A percentile compares a stretch with the other conserved stretches of the same genome.
These are phyloP conservation scores for Pyronema domesticum DNA, from an alignment of 495 filamentous ascomycete species.

Conservation along the genomic window DNA sequence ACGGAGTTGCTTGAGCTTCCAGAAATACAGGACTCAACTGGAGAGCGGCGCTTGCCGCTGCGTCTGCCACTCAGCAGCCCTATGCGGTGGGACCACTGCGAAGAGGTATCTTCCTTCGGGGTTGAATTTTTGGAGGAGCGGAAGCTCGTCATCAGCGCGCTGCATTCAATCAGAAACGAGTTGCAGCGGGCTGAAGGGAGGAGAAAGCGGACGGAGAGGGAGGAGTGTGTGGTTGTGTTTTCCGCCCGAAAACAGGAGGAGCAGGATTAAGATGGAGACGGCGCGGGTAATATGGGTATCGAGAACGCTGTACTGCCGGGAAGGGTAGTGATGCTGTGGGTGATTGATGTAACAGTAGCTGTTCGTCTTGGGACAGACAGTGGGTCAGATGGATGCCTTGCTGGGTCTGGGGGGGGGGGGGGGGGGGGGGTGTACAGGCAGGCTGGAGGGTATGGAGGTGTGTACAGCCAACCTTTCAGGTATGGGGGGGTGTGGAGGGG, in stretches of 20 bases:
- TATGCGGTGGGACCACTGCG: slow-evolving; percentile 22
- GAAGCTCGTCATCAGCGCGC: slow-evolving; percentile 20
- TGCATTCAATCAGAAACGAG: not conserved
- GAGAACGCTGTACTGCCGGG: no score
- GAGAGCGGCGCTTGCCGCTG: slow-evolving; percentile 23
- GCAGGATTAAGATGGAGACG: not conserved
- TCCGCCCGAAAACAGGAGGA: not conserved
- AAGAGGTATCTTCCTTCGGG: slow-evolving; percentile 19
- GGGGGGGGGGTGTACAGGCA: no score
- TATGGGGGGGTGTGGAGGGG: no score
- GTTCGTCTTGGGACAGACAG: no score
- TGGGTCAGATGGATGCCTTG: no score
- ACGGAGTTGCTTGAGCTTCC: slow-evolving; percentile 19
- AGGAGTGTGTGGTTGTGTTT: not conserved
- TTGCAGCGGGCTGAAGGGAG: no score
- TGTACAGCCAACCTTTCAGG: no score
- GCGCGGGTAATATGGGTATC: no score
- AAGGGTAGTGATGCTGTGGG: no score
- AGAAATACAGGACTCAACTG: slow-evolving; percentile 23
- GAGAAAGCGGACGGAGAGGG: not conserved
- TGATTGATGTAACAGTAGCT: no score
- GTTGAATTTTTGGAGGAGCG: slow-evolving; percentile 20
- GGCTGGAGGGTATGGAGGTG: no score
- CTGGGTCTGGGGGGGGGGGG: no score
- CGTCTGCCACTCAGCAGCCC: slow-evolving; percentile 21